Base-by-base conservation (phyloP, 495 filamentous ascomycete genomes). In the Tuber aestivum region DNA sequence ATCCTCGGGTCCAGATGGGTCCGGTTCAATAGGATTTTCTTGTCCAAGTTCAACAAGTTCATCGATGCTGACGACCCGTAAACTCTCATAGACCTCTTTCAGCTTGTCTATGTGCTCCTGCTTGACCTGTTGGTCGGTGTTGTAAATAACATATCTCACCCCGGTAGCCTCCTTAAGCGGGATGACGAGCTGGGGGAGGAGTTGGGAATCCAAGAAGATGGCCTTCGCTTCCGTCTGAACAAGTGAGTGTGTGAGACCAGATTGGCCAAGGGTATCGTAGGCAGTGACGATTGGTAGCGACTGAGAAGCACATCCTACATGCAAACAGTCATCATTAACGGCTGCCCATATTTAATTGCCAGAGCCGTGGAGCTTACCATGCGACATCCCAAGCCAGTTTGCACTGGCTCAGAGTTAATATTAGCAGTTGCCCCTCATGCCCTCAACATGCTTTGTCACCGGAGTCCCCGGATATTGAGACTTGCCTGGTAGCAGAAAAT, bases 241-340 rank as follows among this genome's bases (percentile, higher is more conserved):
- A 81, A 99, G 88, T 4, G 95, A 97, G 85, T 99, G 95, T 83
- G 90, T 90, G 80, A 99, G 85, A 41, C 95, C 95, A 77, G 96
- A 93, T 85, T 97, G 93, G 42, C 95, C 95, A 40, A 99, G 90
- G 20, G 94, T 97, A 85, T 99, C 95, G 83, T 99, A 99, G 5
- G 96, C 95, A 41, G 96, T 99, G 50, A 98, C 95, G 77, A 98
- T 95, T 70, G 94, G 89, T 83, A 98, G 89, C 9, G 94, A 95
- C 85, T 99, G 96, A 35, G 95, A 96, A 69, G 90, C 87, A 80
- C 91, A 70, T 84, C 82, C 82, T 76, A n/a, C 56, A 65, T 76
- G 20, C 56, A 65, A 65, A 35, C 14, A 32, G 27, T 32, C 56
- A 35, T 27, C 56, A 4, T 65, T 65, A 65, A 65, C 32, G 27